A percentile compares a stretch with the other conserved stretches of the same genome.
Conservation (phyloP, 2,329 filamentous ascomycete species). For the Cladobotryum mycophilum region DNA sequence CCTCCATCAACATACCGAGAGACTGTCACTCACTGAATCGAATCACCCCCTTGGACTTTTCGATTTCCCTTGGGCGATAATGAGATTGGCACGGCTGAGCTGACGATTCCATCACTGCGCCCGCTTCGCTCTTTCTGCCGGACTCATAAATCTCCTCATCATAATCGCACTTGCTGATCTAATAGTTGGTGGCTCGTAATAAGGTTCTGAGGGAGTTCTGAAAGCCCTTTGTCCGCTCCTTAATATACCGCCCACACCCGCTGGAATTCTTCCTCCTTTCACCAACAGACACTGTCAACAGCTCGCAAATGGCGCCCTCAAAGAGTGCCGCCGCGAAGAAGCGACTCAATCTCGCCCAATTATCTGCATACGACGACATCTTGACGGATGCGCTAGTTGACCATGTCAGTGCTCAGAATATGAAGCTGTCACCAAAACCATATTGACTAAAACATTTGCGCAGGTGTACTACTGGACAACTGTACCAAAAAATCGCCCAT, state of each 20-base stretch:
- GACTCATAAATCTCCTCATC: neutral
- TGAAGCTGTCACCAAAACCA: neutral
- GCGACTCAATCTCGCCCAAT: slow-evolving; percentile 77
- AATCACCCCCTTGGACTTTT: too few relatives aligned
- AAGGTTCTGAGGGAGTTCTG: slow-evolving; percentile 7
- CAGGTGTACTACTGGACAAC: slow-evolving; percentile 95
- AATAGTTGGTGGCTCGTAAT: neutral
- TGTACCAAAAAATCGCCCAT: slow-evolving; percentile 87
- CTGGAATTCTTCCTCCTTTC: neutral
- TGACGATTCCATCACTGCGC: too few relatives aligned
- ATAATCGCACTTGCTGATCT: neutral
- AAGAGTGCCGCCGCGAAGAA: slow-evolving; percentile 43
- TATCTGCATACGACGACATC: slow-evolving; percentile 92
- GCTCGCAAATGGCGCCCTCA: slow-evolving; percentile 30
- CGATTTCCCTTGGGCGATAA: too few relatives aligned
- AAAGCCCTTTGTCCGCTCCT: slow-evolving; percentile 10
- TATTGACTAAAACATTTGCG: slow-evolving; percentile 13
- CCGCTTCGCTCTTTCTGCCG: too few relatives aligned
- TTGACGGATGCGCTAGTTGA: slow-evolving; percentile 92
- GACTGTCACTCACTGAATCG: too few relatives aligned
- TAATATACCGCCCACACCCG: neutral
- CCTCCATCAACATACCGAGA: too few relatives aligned
- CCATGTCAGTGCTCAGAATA: slow-evolving; percentile 58
- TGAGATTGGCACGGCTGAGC: too few relatives aligned
- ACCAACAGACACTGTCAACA: too few relatives aligned